Evolutionary conservation across 2,329 filamentous ascomycete species (phyloP), one percentile per base, ranked within the genome.

Genomic region (Diaporthe sp.): DNA sequence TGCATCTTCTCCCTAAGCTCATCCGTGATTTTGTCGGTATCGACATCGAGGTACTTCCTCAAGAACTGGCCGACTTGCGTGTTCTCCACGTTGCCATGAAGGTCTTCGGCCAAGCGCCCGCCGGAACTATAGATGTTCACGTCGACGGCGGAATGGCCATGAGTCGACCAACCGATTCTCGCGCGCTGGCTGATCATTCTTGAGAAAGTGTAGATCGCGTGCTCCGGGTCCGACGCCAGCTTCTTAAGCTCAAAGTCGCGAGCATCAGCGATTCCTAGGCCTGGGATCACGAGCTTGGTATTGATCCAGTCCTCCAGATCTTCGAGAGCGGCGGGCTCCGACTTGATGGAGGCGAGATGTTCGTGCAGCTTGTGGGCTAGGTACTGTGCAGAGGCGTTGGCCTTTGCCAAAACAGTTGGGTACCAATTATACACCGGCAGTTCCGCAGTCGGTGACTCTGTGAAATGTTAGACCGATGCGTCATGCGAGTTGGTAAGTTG

Each of bases 121-220:
- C 89, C 88, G 0, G 94, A 96, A 71, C 94, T 93, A 85, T 98
- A 99, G 79, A 99, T 95, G 84, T 99, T 99, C 67, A 99, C 97
- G 82, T 99, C 97, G 10, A 97, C 95, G 70, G 93, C 97, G 28
- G 93, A 94, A 85, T 99, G 97, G 39, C 97, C 97, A 83, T 98
- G 96, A 0, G 96, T 98, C 78, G 91, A 93, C 97, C 97, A 99
- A 19, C 97, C 97, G 58, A 98, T 91, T 81, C 98, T 95, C 1
- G 96, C 94, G 76, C 97, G 92, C 6, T 94, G 90, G 79, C 94
- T 98, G 79, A 98, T 91, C 87, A 99, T 96, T 81, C 95, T 92
- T 0, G 95, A 92, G 81, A 98, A 94, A 2, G 90, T 86, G 4
- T 88, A 84, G 44, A 88, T 85, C 15, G 92, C 88, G 4, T 85